Evolutionary conservation across 2,329 filamentous ascomycete species (phyloP), one percentile per base, ranked within the genome.

Genomic region (Colletotrichum scovillei): DNA sequence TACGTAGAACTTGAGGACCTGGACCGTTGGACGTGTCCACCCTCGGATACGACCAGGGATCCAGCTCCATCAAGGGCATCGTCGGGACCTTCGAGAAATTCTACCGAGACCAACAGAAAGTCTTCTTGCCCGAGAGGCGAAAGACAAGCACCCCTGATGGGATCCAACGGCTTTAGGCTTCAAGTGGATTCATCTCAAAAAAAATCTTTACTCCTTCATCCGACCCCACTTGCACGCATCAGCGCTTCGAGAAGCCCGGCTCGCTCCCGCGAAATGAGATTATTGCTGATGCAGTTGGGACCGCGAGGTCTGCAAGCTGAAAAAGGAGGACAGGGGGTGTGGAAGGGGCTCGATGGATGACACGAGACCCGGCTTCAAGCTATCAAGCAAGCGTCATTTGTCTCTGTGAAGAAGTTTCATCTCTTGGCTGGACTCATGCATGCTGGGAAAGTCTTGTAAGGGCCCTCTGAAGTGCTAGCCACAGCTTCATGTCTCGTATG

Each of bases 181-280:
- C 46, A 52, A 52, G 42, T 63, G 60, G 60, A 52, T 46, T 35
- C 46, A 52, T 63, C 42, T 19, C 42, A n/a, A 49, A 49, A 49
- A 49, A 19, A 28, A 11, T 32, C 19, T 16, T 46, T 30, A n/a
- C 19, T 32, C 19, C 24, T 52, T 30, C 30, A n/a, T 52, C 12
- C 12, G 32, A 32, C 60, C 28, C 60, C 42, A 52, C 60, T 46
- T 24, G 22, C 26, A 24, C 12, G 28, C 28, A 30, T 63, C 30
- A 12, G n/a, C 60, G 42, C 42, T 52, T 63, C 60, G 19, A 49
- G 42, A 63, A 63, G 60, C 60, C 60, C 42, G 28, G n/a, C 60
- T 63, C 60, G n/a, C 42, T 63, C 60, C 60, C 60, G 60, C 60
- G 60, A 63, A 63, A 63, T 63, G 60, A 63, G 60, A 52, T 53